Base-by-base conservation (phyloP, 805 yeast genomes). In the Candida golubevii region DNA sequence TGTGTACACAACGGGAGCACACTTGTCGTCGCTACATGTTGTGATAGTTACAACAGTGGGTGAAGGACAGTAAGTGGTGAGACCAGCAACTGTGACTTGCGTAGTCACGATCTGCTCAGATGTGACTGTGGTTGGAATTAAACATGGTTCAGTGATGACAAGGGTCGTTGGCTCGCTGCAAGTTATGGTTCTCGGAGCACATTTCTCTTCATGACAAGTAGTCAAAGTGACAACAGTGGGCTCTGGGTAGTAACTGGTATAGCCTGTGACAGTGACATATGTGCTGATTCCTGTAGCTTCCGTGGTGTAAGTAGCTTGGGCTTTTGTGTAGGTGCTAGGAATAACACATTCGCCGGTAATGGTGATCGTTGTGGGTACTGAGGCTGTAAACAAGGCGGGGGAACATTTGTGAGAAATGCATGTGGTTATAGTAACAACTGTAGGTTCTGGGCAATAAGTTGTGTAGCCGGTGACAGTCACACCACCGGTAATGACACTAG, bases 41-140 rank as follows among this genome's bases (percentile, higher is more conserved):
- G 67, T 65, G 46, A 67, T 46, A 46, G 66, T 62, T 38, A 67
- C 41, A 35, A 62, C 56, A 40, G 72, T 67, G 43, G 59, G 56
- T 13, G 42, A 38, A 7, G 41, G 41, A 34, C 41, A 36, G 31
- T 12, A 30, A 12, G 45, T 38, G 26, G 42, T 35, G 35, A 18
- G 32, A 6, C 39, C 41, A 15, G 47, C 34, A 18, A 41, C 38
- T 8, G 49, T 39, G 32, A 33, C 37, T n/a, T 31, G 36, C 9
- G 42, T 39, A 26, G 42, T 33, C 14, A 32, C 32, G 6, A 29
- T 12, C 32, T 11, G n/a, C 11, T 12, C 50, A 47, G 66, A 58
- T 46, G 59, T 50, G 7, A 55, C 58, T 32, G 63, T 59, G 28
- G 50, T 39, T 29, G 62, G 61, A 36, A 61, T 56, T 35, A 62